These are phyloP conservation scores for Colletotrichum brevisporum DNA, from an alignment of 2,329 filamentous ascomycete species.

Conservation along the genomic window DNA sequence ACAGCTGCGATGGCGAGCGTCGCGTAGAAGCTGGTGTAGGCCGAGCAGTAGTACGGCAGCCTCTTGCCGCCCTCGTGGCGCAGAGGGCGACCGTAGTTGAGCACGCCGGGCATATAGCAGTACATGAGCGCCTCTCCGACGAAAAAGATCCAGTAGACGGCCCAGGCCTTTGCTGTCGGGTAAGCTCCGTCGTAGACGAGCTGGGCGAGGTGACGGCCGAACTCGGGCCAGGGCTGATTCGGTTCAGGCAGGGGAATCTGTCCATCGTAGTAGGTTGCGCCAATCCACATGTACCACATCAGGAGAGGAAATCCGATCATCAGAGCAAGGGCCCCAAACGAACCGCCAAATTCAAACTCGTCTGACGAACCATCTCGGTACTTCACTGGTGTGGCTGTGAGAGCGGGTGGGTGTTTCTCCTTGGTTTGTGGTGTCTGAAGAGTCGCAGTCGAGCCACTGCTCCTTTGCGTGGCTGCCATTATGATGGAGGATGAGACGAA, in stretches of 20 bases:
- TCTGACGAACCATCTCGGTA: slow-evolving; percentile 50
- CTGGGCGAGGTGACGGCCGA: slow-evolving; percentile 77
- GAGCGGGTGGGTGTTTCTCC: background rate
- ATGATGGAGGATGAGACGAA: background rate
- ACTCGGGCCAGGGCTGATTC: slow-evolving; percentile 79
- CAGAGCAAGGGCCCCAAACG: slow-evolving; percentile 82
- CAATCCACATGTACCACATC: slow-evolving; percentile 99
- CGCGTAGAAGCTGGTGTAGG: slow-evolving; percentile 81
- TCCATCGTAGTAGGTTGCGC: slow-evolving; percentile 92
- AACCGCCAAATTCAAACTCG: slow-evolving; percentile 84
- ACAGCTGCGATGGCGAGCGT: slow-evolving; percentile 75
- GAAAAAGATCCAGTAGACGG: slow-evolving; percentile 88
- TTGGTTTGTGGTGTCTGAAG: background rate
- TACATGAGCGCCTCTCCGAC: slow-evolving; percentile 82
- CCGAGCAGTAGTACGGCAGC: slow-evolving; percentile 88
- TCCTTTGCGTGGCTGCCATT: background rate
- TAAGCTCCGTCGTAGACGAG: slow-evolving; percentile 84
- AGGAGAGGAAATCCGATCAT: slow-evolving; percentile 94
- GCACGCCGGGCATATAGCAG: slow-evolving; percentile 82
- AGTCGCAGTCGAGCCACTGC: background rate
- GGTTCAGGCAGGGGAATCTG: slow-evolving; percentile 78
- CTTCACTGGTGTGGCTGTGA: background rate
- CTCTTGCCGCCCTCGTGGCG: slow-evolving; percentile 82
- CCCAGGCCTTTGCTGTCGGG: slow-evolving; percentile 81
- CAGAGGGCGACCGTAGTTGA: slow-evolving; percentile 82